Conservation (phyloP, 83 land plant genomes). For the Thuja plicata region DNA sequence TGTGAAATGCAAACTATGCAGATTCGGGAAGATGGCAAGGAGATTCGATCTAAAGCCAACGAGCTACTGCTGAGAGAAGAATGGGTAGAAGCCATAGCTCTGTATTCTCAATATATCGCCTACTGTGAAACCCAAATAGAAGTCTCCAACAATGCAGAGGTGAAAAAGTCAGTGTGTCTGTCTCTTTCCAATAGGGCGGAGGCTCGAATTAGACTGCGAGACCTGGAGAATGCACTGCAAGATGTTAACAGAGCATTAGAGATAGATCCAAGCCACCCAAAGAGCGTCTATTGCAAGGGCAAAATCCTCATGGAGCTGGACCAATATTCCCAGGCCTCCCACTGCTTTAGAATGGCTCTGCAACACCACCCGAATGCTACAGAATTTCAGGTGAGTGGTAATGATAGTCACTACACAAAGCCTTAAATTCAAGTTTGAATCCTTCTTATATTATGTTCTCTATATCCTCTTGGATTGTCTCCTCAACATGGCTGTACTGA, state of each 20-base stretch:
- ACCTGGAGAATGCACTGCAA: conserved; percentile 26
- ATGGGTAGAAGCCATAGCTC: conserved; percentile 39
- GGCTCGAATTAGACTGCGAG: conserved; percentile 29
- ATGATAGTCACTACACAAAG: not conserved
- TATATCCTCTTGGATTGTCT: too few relatives aligned
- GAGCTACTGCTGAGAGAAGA: conserved; percentile 63
- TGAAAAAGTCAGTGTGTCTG: conserved; percentile 43
- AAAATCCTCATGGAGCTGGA: conserved; percentile 44
- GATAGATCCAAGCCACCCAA: conserved; percentile 37
- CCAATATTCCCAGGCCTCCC: conserved; percentile 40
- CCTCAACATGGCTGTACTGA: too few relatives aligned
- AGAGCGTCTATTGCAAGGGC: conserved; percentile 52
- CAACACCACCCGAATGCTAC: conserved; percentile 8
- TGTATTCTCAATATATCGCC: conserved; percentile 44
- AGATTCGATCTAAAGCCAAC: conserved; percentile 56
- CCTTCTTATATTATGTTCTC: not conserved
- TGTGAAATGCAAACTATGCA: not conserved
- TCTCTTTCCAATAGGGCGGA: conserved; percentile 70
- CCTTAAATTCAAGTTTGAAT: not conserved
- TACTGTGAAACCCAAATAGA: conserved; percentile 21
- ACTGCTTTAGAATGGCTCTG: conserved; percentile 28
- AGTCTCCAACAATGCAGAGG: conserved; percentile 18
- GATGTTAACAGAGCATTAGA: conserved; percentile 48
- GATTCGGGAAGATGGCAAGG: conserved; percentile 27
- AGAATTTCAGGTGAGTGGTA: not conserved